These are phyloP conservation scores for Vitis hybrid DNA, from an alignment of 177 flowering plant genomes.

Conservation along the genomic window DNA sequence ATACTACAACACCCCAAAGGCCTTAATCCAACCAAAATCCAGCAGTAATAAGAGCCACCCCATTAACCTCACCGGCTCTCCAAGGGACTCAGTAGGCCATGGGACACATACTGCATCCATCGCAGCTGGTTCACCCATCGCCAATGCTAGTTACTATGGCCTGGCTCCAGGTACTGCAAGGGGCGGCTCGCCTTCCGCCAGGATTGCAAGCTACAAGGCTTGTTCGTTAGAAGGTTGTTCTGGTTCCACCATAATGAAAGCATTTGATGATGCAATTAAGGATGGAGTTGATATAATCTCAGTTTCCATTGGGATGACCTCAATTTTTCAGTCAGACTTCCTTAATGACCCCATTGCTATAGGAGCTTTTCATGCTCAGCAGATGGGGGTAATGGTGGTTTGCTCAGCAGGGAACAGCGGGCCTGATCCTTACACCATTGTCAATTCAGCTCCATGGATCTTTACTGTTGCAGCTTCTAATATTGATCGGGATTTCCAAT, in stretches of 20 bases:
- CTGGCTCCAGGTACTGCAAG: slow-evolving; percentile 67
- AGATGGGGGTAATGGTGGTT: slow-evolving; percentile 68
- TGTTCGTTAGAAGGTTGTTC: slow-evolving; percentile 59
- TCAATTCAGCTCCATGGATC: slow-evolving; percentile 85
- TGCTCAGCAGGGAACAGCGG: slow-evolving; percentile 84
- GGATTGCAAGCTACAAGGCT: slow-evolving; percentile 70
- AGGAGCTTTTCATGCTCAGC: slow-evolving; percentile 78
- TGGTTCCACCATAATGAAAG: slow-evolving; percentile 61
- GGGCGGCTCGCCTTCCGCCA: slow-evolving; percentile 62
- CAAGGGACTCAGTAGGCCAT: slow-evolving; percentile 71
- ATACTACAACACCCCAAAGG: slow-evolving; percentile 37
- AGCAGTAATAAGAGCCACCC: slow-evolving; percentile 2
- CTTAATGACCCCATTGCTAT: slow-evolving; percentile 73
- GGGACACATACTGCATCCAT: slow-evolving; percentile 81
- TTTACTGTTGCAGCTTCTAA: slow-evolving; percentile 76
- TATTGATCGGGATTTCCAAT: slow-evolving; percentile 66
- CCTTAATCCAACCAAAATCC: slow-evolving; percentile 4
- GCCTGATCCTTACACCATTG: slow-evolving; percentile 62
- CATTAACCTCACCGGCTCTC: slow-evolving; percentile 36
- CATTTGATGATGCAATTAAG: slow-evolving; percentile 71
- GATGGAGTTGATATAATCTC: slow-evolving; percentile 89
- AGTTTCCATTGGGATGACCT: slow-evolving; percentile 62
- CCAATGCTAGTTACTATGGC: slow-evolving; percentile 67
- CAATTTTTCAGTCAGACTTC: slow-evolving; percentile 55
- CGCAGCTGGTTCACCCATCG: slow-evolving; percentile 54